phyloP scores from a whole-genome alignment of 1,284 basidiomycete genomes.

The Sutorius eximius region DNA sequence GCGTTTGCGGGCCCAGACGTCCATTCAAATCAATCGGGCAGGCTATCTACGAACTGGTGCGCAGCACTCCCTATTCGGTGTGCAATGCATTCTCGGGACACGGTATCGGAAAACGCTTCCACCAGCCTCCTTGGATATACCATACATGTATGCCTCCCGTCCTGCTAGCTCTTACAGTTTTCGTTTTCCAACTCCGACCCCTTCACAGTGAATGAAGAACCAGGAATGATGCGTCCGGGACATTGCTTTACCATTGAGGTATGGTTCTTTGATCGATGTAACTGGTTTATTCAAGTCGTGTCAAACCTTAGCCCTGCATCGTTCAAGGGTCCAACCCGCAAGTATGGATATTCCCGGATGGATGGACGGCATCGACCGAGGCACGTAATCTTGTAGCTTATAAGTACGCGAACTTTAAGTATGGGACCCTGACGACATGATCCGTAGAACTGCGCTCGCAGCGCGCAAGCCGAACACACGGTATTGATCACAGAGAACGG shows the following conservation, averaged over 20 bases:
- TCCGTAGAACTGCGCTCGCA: constrained; percentile 59
- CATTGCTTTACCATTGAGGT: constrained; percentile 91
- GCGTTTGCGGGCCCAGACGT: constrained; percentile 73
- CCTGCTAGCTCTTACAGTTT: neutral
- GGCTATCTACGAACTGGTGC: constrained; percentile 65
- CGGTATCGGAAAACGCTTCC: constrained; percentile 85
- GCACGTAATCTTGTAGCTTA: constrained; percentile 39
- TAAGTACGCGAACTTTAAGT: neutral
- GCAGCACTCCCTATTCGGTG: constrained; percentile 53
- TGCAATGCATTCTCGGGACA: constrained; percentile 82
- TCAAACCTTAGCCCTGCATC: constrained; percentile 59
- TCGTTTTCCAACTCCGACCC: constrained; percentile 29
- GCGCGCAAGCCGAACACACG: constrained; percentile 87
- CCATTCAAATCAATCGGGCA: constrained; percentile 75
- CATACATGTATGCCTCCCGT: constrained; percentile 54
- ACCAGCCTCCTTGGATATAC: constrained; percentile 81
- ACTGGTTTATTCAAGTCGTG: neutral
- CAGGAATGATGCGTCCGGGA: constrained; percentile 75
- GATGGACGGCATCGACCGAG: constrained; percentile 85
- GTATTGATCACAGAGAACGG: constrained; percentile 78
- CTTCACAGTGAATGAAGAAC: constrained; percentile 70
- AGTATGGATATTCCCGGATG: constrained; percentile 81
- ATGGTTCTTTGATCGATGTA: constrained; percentile 4
- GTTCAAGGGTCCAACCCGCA: constrained; percentile 69
- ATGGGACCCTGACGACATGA: neutral